Evolutionary conservation across 2,329 filamentous ascomycete genomes (phyloP).

Genomic region (Torrubiella hemipterigena): DNA sequence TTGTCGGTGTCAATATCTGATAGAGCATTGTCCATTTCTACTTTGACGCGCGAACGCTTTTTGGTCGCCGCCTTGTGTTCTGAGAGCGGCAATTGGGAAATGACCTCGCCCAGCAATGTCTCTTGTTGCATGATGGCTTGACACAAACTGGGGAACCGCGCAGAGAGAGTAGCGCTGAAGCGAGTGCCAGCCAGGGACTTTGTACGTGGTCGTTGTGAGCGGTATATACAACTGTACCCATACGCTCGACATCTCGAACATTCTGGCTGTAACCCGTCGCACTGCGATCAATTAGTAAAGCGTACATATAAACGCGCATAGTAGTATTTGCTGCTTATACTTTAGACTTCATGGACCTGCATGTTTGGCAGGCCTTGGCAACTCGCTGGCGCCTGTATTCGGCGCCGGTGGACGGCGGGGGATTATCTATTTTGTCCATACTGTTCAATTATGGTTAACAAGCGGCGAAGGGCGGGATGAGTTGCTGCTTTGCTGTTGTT

Average conservation of each 20-base stretch:
- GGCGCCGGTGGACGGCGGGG: background rate
- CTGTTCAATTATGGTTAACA: background rate
- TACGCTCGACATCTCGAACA: conserved; percentile 14
- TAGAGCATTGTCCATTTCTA: background rate
- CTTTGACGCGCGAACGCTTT: background rate
- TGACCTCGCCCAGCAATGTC: background rate
- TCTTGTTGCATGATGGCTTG: conserved; percentile 1
- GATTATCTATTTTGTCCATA: background rate
- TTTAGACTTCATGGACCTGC: conserved; percentile 14
- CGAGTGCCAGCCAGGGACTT: background rate
- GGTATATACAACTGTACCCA: conserved; percentile 11
- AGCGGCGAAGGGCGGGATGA: background rate
- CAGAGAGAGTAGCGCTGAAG: background rate
- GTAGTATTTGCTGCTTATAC: conserved; percentile 3
- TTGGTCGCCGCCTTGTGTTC: background rate
- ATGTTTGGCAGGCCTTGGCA: conserved; percentile 13
- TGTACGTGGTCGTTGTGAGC: background rate
- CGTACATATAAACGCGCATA: background rate
- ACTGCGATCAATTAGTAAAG: background rate
- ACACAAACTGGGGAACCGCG: background rate
- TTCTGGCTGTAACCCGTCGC: conserved; percentile 11
- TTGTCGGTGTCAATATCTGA: background rate
- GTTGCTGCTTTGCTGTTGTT: background rate
- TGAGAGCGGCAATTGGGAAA: background rate
- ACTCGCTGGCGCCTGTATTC: conserved; percentile 10